Evolutionary conservation across 2,329 filamentous ascomycete genomes (phyloP), one percentile per base, ranked within the genome.

Genomic region (Neonectria sp.): DNA sequence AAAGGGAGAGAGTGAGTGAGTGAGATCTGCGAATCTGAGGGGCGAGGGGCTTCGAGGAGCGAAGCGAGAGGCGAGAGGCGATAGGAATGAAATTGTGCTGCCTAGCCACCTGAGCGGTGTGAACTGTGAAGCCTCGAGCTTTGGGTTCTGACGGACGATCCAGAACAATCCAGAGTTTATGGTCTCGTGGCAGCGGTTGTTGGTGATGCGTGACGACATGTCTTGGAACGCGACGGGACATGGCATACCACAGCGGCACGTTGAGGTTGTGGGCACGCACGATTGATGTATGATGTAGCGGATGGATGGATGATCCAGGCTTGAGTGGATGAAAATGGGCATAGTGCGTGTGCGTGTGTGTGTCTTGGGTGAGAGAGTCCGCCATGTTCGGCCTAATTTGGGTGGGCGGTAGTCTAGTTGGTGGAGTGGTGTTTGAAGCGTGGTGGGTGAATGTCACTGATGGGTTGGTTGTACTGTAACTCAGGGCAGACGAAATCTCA

Each of bases 141-240:
- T 63, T 63, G 55, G 46, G 64, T 59, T 65, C 46, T 59, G 69
- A 60, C 56, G 57, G 67, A 63, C 59, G 62, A 60, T 59, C 61
- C 65, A 63, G 63, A 72, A 64, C 59, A 64, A 60, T 59, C 61
- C 65, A 63, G 63, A 70, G 60, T 55, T 46, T 31, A 58, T 65
- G 72, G 73, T 74, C 73, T 73, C 72, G 73, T 75, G 72, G 73
- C 46, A 65, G 67, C 58, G 66, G 65, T 57, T 70, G 63, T 35
- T 59, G 60, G 68, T 66, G 65, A 60, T 73, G 71, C 73, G 73
- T 76, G 73, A 75, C 65, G 67, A 37, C 33, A 62, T 75, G 73
- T 75, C 73, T 76, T 71, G 65, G 72, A 75, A 68, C 66, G 57
- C 65, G 57, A 69, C 63, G 65, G 62, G 62, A 69, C 67, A 65